Evolutionary conservation across 352 stramenopile genomes (phyloP), one percentile per base, ranked within the genome.

Genomic region (Globisporangium irregulare): DNA sequence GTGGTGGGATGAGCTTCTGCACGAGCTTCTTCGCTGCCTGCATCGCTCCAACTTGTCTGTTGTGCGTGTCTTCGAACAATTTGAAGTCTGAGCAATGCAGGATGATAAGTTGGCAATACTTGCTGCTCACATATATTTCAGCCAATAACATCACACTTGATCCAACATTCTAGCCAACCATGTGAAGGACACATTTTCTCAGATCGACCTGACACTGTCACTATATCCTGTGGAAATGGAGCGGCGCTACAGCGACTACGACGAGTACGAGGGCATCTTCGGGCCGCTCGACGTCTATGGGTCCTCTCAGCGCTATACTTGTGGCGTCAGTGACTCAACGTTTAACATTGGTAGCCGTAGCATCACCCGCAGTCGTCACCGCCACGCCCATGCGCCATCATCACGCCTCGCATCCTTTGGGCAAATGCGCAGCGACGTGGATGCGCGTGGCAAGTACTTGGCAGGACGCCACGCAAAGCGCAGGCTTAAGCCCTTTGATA

Each of bases 231-330:
- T 25, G 50, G 12, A 50, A 29, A 72, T 65, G 64, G 53, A 51
- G 1, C 60, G 64, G 18, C 61, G 64, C 61, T 73, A 67, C 63
- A 78, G 56, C 60, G 81, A 79, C 24, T 91, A 91, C 64, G 81
- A 92, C 64, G 84, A 92, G 71, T 91, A 89, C 51, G 72, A 81
- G 8, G 82, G 82, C 10, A 80, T 80, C 59, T 91, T 91, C 50
- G 82, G 81, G 4, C 74, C 81, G 32, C 60, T 92, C 32, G 71
- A 73, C 8, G 34, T 57, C 27, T 71, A 59, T 72, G 75, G 24
- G 59, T 22, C 55, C 15, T n/a, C 0, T 62, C 38, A 51, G 50
- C 59, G 25, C 34, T 46, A 50, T 56, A 7, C 20, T 27, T 8
- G 53, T 53, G 12, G 54, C 48, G 18, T 34, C 57, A 24, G 24